These are phyloP conservation scores for Acer yangbiense DNA, from an alignment of 345 rosid species.

Conservation along the genomic window DNA sequence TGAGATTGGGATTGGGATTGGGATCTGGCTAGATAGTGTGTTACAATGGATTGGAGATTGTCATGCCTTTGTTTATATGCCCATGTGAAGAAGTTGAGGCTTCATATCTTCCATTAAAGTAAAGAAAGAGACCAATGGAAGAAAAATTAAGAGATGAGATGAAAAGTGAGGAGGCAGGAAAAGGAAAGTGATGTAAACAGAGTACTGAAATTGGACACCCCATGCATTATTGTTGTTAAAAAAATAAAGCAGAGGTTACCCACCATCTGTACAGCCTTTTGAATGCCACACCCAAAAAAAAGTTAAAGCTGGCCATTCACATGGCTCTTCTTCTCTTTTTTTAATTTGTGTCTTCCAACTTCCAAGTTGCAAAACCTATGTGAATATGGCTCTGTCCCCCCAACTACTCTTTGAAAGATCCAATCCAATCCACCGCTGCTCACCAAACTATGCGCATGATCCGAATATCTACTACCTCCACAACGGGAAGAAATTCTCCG, in stretches of 20 bases:
- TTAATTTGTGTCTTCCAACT: slow-evolving; percentile 22
- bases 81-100: slow-evolving; percentile 30
- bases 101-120: slow-evolving; percentile 20
- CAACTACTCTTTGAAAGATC: slow-evolving; percentile 13
- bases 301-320: slow-evolving; percentile 51
- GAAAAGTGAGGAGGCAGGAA: slow-evolving; percentile 22
- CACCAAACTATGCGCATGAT: background rate
- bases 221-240: slow-evolving; percentile 39
- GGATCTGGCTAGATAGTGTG: slow-evolving; percentile 1
- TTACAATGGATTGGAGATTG: slow-evolving; percentile 19
- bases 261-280: slow-evolving; percentile 27
- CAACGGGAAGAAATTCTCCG: no score
- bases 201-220: slow-evolving; percentile 34
- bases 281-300: slow-evolving; percentile 27
- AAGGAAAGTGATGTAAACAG: slow-evolving; percentile 27
- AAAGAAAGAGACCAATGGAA: slow-evolving; percentile 29
- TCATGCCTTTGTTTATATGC: slow-evolving; percentile 12
- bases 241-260: slow-evolving; percentile 26
- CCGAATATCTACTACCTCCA: no score
- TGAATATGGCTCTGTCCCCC: background rate
- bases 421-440: slow-evolving; percentile 23
- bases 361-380: background rate
- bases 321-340: slow-evolving; percentile 37
- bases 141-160: background rate
- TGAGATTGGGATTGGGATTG: slow-evolving; percentile 6